These are phyloP conservation scores for Diversispora epigaea DNA, from an alignment of 192 early-diverging fungal genomes.

Conservation along the genomic window DNA sequence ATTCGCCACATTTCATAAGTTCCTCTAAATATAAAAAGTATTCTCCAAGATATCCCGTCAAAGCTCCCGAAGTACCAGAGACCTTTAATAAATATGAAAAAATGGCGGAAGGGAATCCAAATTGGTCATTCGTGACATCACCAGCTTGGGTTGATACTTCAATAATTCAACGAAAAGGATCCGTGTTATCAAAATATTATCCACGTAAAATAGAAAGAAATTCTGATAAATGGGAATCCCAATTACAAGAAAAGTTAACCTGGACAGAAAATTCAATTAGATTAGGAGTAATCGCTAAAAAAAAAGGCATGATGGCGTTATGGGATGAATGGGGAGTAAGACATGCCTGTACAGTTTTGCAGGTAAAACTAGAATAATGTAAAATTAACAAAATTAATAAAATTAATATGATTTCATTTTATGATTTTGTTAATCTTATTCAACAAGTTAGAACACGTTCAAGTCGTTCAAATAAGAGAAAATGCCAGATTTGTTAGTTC, in stretches of 20 bases:
- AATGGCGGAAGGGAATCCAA: too few relatives aligned
- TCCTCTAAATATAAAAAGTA: too few relatives aligned
- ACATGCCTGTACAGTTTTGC: conserved; percentile 86
- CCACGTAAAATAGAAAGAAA: too few relatives aligned
- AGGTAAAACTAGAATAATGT: conserved; percentile 47
- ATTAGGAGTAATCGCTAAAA: conserved; percentile 77
- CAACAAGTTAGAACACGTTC: conserved; percentile 64
- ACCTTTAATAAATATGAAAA: too few relatives aligned
- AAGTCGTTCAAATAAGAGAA: conserved; percentile 61
- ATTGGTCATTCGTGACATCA: too few relatives aligned
- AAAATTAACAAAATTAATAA: background rate
- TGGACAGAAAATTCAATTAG: conserved; percentile 30
- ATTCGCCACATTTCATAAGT: too few relatives aligned
- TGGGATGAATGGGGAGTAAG: conserved; percentile 94
- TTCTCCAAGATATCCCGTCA: too few relatives aligned
- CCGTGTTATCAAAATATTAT: too few relatives aligned
- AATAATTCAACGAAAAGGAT: too few relatives aligned
- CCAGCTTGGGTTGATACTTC: too few relatives aligned
- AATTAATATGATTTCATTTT: background rate
- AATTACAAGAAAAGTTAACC: background rate
- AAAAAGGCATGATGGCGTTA: conserved; percentile 92
- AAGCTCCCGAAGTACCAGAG: too few relatives aligned
- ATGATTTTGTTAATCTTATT: background rate
- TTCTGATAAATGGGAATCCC: background rate
- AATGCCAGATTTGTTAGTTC: conserved; percentile 43